Conservation (phyloP, 1,284 basidiomycete genomes). For the Heterobasidion occidentale region DNA sequence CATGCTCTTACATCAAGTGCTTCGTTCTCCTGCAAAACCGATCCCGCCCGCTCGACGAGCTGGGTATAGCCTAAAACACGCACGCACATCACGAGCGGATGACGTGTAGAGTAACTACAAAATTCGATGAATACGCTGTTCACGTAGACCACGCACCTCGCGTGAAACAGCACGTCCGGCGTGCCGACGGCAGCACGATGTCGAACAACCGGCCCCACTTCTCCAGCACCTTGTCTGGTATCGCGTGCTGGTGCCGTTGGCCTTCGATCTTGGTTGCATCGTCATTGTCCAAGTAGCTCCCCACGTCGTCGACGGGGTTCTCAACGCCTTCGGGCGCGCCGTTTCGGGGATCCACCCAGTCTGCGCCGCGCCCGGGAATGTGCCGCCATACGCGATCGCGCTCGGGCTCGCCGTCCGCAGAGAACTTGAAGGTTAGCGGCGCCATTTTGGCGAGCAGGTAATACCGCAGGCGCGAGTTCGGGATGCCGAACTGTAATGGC, state of each 20-base stretch:
- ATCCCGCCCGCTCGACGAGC: constrained; percentile 67
- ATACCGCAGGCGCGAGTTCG: constrained; percentile 72
- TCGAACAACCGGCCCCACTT: constrained; percentile 77
- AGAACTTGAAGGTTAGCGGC: constrained; percentile 28
- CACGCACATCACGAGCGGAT: not conserved
- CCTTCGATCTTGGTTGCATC: not conserved
- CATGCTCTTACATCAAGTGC: constrained; percentile 46
- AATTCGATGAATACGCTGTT: not conserved
- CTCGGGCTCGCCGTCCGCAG: not conserved
- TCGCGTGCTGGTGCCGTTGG: constrained; percentile 19
- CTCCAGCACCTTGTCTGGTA: constrained; percentile 55
- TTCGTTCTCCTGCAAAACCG: constrained; percentile 65
- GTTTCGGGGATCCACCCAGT: constrained; percentile 31
- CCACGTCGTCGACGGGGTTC: constrained; percentile 23
- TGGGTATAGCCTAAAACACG: constrained; percentile 55
- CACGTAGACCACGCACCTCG: constrained; percentile 36
- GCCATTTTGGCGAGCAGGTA: constrained; percentile 60
- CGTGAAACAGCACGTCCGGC: constrained; percentile 69
- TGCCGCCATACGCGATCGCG: constrained; percentile 32
- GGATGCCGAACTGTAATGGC: constrained; percentile 69
- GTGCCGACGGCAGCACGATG: constrained; percentile 58
- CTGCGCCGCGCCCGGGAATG: constrained; percentile 38
- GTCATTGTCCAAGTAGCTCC: constrained; percentile 42
- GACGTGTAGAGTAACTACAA: not conserved
- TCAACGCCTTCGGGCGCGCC: constrained; percentile 1